These are phyloP conservation scores for Casuarina glauca DNA, from an alignment of 306 rosid species.

Conservation along the genomic window DNA sequence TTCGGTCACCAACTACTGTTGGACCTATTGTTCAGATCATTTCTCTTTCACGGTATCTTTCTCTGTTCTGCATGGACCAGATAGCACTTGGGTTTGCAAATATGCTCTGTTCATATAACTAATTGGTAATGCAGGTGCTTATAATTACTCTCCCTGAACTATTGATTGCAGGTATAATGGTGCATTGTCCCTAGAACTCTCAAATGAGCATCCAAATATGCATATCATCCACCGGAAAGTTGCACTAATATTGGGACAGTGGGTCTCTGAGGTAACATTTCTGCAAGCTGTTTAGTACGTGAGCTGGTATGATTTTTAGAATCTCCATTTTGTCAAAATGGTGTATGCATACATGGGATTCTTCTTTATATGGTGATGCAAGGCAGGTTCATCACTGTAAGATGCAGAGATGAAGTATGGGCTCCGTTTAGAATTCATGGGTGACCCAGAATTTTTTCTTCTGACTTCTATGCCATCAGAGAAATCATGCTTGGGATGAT, in stretches of 20 bases:
- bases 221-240: slow-evolving; percentile 87
- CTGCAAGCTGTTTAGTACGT: slow-evolving; percentile 18
- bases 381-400: background rate
- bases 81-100: slow-evolving; percentile 14
- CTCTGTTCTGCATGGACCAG: slow-evolving; percentile 7
- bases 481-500: background rate
- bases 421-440: background rate
- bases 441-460: background rate
- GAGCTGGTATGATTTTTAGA: slow-evolving; percentile 14
- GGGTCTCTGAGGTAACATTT: slow-evolving; percentile 93
- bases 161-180: slow-evolving; percentile 81
- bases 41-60: background rate
- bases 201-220: slow-evolving; percentile 87
- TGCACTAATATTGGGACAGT: slow-evolving; percentile 89
- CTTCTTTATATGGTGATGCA: background rate
- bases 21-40: slow-evolving; percentile 22
- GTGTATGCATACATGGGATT: background rate
- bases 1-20: slow-evolving; percentile 9
- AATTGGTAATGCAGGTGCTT: slow-evolving; percentile 4
- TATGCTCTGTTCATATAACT: slow-evolving; percentile 13
- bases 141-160: slow-evolving; percentile 22
- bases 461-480: background rate
- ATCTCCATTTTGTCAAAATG: slow-evolving; percentile 12
- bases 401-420: background rate
- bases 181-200: slow-evolving; percentile 82